Percentiles rank a stretch among this genome's conserved stretches.
Conservation (phyloP, 106 monocot species). For the Allium cepa region DNA sequence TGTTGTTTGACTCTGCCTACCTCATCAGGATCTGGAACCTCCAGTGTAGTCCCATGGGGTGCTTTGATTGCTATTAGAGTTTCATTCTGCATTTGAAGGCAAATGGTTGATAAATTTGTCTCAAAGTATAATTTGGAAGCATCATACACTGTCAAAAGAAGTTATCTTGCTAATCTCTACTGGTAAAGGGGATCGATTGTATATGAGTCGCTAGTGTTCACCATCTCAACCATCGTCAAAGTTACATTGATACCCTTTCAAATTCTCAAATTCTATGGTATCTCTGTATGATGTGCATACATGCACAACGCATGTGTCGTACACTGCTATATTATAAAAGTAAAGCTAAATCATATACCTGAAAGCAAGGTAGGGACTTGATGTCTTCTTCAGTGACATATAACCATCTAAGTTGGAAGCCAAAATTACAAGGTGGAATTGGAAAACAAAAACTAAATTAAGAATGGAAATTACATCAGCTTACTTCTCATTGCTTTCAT, state of each 20-base stretch:
- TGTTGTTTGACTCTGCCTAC: conserved; percentile 6
- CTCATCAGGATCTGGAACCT: conserved; percentile 87
- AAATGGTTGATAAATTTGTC: not conserved
- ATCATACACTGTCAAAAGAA: no score
- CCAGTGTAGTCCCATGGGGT: conserved; percentile 73
- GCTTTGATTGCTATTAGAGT: conserved; percentile 83
- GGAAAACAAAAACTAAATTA: not conserved
- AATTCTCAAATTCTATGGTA: no score
- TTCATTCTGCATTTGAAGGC: conserved; percentile 42
- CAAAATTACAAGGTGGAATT: not conserved
- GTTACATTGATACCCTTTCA: no score
- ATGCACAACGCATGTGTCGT: no score
- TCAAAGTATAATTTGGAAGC: no score
- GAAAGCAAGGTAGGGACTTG: conserved; percentile 25
- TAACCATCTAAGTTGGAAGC: conserved; percentile 16
- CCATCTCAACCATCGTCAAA: no score
- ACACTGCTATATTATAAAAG: no score
- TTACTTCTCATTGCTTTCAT: conserved; percentile 30
- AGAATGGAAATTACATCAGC: not conserved
- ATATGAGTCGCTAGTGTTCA: no score
- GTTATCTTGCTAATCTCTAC: no score
- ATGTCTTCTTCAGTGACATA: conserved; percentile 36
- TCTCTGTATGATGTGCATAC: no score
- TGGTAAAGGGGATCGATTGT: no score
- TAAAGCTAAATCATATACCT: conserved; percentile 3